Conservation (phyloP, 164 flowering plant species). For the Berberis thunbergii region DNA sequence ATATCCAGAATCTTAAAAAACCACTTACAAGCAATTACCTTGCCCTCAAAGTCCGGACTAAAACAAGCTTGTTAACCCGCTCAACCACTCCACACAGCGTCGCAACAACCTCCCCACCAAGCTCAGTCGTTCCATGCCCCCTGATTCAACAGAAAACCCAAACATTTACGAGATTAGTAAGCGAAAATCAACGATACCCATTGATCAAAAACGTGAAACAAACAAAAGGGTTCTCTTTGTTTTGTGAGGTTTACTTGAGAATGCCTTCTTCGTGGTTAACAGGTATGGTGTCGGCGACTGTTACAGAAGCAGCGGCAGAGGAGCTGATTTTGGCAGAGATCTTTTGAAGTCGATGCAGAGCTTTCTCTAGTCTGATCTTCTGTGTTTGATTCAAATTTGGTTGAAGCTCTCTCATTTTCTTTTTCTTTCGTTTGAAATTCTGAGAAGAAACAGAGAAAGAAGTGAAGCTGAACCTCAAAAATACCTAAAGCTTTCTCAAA, state of each 20-base stretch:
- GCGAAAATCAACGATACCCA: neutral
- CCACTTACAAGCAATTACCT: slow-evolving; percentile 28
- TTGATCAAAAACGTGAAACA: neutral
- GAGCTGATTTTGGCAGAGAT: slow-evolving; percentile 37
- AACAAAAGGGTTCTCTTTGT: neutral
- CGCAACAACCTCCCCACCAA: slow-evolving; percentile 70
- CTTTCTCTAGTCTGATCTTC: slow-evolving; percentile 57
- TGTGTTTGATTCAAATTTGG: slow-evolving; percentile 73
- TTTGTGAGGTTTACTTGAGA: slow-evolving; percentile 52
- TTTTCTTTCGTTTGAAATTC: neutral
- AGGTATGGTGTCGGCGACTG: slow-evolving; percentile 75
- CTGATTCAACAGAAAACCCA: slow-evolving; percentile 25
- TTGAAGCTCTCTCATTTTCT: slow-evolving; percentile 54
- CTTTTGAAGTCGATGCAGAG: slow-evolving; percentile 56
- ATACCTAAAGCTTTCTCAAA: too few relatives aligned
- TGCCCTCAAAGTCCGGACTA: slow-evolving; percentile 67
- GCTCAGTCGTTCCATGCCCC: slow-evolving; percentile 91
- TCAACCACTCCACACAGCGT: slow-evolving; percentile 90
- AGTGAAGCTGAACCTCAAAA: too few relatives aligned
- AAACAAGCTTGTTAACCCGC: slow-evolving; percentile 84
- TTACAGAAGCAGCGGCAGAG: slow-evolving; percentile 51
- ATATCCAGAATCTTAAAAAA: too few relatives aligned
- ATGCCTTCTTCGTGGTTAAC: slow-evolving; percentile 75
- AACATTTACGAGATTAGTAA: neutral
- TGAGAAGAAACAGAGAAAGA: neutral